Base-by-base conservation (phyloP, 768 basidiomycete species). In the Hericium coralloides region DNA sequence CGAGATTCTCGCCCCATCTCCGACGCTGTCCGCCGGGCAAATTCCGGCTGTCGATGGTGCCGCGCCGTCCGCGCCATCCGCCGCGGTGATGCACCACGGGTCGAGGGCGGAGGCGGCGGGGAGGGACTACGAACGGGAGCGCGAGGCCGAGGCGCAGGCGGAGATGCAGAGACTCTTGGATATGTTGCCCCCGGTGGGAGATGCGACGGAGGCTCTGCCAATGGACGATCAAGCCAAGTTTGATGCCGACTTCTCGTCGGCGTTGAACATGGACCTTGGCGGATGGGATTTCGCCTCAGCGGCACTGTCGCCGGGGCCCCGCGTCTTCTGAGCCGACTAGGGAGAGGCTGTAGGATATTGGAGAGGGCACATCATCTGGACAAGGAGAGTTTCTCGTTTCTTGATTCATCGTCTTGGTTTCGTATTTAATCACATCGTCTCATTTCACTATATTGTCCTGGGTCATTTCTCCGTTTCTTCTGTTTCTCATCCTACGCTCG, bases 101-200 rank as follows among this genome's bases (percentile, higher is more conserved):
- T 51, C 60, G 61, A 58, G 58, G 64, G 55, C 59, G 62, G 63
- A 60, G 58, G 63, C 56, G 60, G 61, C 55, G 60, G 54, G 55
- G 62, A 64, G 52, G 53, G 53, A 43, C 18, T 31, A 14, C 59
- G 45, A 64, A 45, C 67, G 61, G 55, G 65, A 62, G 62, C 65
- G 69, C 63, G 39, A 41, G 23, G 25, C 23, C 17, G 39, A 41
- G 23, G 25, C 23, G 38, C 39, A 66, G 56, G 72, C 72, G 62
- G 83, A 83, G 68, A 81, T 85, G 74, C 79, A 83, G 72, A 79
- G 73, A 68, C 70, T 85, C 54, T 66, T 85, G 68, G 80, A 80
- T 66, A 71, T 81, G 70, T 67, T 80, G 61, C 76, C 78, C 47
- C 67, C 59, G 59, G 69, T 64, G 38, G 66, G 64, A 12, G 58